These are phyloP conservation scores for Chaetothyriales sp. DNA, from an alignment of 2,329 filamentous ascomycete species.

Conservation along the genomic window DNA sequence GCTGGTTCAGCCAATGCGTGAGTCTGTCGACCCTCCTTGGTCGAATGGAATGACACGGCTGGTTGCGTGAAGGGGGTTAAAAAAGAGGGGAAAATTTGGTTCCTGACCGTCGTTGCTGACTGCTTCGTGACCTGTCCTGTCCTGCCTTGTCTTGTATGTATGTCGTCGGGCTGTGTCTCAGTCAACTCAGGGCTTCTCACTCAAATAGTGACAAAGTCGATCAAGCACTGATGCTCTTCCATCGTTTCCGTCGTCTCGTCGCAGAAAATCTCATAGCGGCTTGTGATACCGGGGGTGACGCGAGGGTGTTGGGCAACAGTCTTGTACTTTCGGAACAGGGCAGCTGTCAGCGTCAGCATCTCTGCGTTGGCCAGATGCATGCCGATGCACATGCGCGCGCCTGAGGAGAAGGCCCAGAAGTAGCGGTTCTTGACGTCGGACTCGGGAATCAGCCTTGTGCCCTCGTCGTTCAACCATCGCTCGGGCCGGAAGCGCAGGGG, in stretches of 20 bases:
- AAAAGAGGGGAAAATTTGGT: background rate
- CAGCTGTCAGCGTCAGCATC: slow-evolving; percentile 33
- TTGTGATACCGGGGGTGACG: slow-evolving; percentile 19
- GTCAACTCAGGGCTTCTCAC: too few relatives aligned
- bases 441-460: slow-evolving; percentile 9
- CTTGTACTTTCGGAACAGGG: slow-evolving; percentile 31
- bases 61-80: background rate
- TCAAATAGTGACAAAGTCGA: slow-evolving; percentile 10
- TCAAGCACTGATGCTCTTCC: slow-evolving; percentile 15
- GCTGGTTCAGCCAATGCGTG: slow-evolving; percentile 4
- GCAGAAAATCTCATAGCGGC: slow-evolving; percentile 20
- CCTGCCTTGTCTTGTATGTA: too few relatives aligned
- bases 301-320: slow-evolving; percentile 20
- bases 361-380: slow-evolving; percentile 35
- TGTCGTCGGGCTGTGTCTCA: too few relatives aligned
- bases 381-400: slow-evolving; percentile 29
- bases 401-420: slow-evolving; percentile 28
- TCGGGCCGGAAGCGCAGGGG: slow-evolving; percentile 32
- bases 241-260: slow-evolving; percentile 18
- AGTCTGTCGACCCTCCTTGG: background rate
- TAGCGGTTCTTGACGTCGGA: slow-evolving; percentile 12
- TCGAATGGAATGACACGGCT: background rate
- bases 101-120: background rate
- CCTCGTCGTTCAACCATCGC: slow-evolving; percentile 13
- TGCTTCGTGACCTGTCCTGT: background rate